phyloP scores from a whole-genome alignment of 805 yeast species.

The Wickerhamiella shivajii region DNA sequence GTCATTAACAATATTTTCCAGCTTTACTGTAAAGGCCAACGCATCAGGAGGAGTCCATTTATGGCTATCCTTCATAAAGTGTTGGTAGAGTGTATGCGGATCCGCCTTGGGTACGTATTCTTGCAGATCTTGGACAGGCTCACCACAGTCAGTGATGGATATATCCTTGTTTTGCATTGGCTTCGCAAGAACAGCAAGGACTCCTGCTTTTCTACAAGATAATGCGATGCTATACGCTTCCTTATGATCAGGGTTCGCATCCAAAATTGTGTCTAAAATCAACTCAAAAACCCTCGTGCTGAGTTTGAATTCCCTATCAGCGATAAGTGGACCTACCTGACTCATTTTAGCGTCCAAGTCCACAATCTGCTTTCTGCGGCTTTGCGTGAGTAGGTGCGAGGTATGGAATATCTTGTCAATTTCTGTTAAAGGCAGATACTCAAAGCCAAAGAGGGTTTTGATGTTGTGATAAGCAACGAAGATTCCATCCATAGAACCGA shows the following conservation, averaged over 20 bases:
- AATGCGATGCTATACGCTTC: slow-evolving; percentile 14
- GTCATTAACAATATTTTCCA: slow-evolving; percentile 16
- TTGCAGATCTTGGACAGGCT: slow-evolving; percentile 10
- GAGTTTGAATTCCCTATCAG: slow-evolving; percentile 51
- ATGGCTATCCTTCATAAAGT: slow-evolving; percentile 6
- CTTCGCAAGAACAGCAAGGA: slow-evolving; percentile 18
- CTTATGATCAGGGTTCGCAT: slow-evolving; percentile 11
- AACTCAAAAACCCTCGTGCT: slow-evolving; percentile 41
- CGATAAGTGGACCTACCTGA: slow-evolving; percentile 34
- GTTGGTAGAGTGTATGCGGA: slow-evolving; percentile 13
- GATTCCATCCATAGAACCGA: slow-evolving; percentile 95
- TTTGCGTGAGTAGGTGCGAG: slow-evolving; percentile 22
- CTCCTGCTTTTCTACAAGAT: slow-evolving; percentile 16
- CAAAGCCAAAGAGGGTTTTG: slow-evolving; percentile 71
- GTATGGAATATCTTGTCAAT: slow-evolving; percentile 53
- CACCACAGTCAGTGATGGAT: slow-evolving; percentile 15
- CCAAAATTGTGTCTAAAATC: slow-evolving; percentile 29
- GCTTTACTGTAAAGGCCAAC: slow-evolving; percentile 14
- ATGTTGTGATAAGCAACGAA: slow-evolving; percentile 84
- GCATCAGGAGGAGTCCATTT: slow-evolving; percentile 15
- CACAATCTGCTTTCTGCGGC: slow-evolving; percentile 11
- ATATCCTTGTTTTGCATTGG: slow-evolving; percentile 19
- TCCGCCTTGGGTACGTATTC: slow-evolving; percentile 9
- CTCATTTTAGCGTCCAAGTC: slow-evolving; percentile 20
- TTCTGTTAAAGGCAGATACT: slow-evolving; percentile 61